A percentile compares a stretch with the other conserved stretches of the same genome.
Evolutionary conservation across 768 basidiomycete genomes (phyloP).

Genomic region (Pulveroboletus ravenelii): DNA sequence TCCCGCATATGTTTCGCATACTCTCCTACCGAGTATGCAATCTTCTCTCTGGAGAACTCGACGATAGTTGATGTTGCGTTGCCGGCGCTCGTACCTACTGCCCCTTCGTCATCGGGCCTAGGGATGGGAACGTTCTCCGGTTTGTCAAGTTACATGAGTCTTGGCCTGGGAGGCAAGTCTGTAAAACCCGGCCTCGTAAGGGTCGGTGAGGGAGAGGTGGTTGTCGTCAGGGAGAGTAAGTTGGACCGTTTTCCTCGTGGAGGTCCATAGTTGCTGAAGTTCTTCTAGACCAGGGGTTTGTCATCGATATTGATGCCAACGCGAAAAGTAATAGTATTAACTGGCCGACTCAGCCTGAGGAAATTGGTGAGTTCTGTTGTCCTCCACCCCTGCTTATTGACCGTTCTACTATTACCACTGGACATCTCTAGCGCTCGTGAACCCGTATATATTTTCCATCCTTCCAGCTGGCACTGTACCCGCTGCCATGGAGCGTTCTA

Average conservation of each 20-base stretch:
- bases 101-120: slow-evolving; percentile 28
- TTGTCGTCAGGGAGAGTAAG: slow-evolving; percentile 79
- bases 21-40: slow-evolving; percentile 58
- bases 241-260: slow-evolving; percentile 5
- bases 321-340: slow-evolving; percentile 49
- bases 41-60: slow-evolving; percentile 63
- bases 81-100: slow-evolving; percentile 37
- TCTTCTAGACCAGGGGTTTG: slow-evolving; percentile 57
- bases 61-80: slow-evolving; percentile 50
- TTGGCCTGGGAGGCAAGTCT: slow-evolving; percentile 70
- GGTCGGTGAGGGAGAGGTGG: slow-evolving; percentile 55
- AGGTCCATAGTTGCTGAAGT: background rate
- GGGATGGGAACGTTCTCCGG: slow-evolving; percentile 69
- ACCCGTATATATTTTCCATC: slow-evolving; percentile 74
- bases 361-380: slow-evolving; percentile 47
- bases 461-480: slow-evolving; percentile 65
- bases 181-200: slow-evolving; percentile 55
- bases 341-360: slow-evolving; percentile 82
- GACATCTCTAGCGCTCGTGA: slow-evolving; percentile 53
- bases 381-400: slow-evolving; percentile 45
- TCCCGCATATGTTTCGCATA: slow-evolving; percentile 71
- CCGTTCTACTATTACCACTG: slow-evolving; percentile 53
- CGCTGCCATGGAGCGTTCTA: slow-evolving; percentile 18
- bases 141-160: slow-evolving; percentile 79
- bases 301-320: slow-evolving; percentile 59